Evolutionary conservation across 352 stramenopile species (phyloP), one percentile per base, ranked within the genome.

Genomic region (Pythium grandisporangium): DNA sequence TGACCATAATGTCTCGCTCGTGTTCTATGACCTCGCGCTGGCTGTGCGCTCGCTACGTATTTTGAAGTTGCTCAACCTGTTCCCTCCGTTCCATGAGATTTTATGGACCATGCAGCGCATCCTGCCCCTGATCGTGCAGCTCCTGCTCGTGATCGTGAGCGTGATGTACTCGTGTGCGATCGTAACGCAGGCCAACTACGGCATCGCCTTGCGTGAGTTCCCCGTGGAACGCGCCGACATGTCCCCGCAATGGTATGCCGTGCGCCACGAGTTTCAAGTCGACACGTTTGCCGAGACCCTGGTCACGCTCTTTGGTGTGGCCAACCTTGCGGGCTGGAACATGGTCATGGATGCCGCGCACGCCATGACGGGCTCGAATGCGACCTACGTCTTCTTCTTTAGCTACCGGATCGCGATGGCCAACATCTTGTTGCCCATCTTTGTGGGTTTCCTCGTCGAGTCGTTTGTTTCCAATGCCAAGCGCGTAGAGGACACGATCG

Each of bases 31-130:
- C 46, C 63, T 91, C 35, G 59, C 74, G 17, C 49, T 91, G 6
- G 75, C 78, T 2, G 62, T 86, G 25, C 78, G 78, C 8, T 91
- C 74, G 29, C 62, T 91, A 22, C 78, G 72, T 2, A 72, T 91
- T 36, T 46, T 91, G 21, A 91, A 88, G 63, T 56, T 91, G 25
- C 48, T 88, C n/a, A 91, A 87, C 34, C 58, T 87, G 6, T 72
- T 88, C 43, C 75, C 74, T 17, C 78, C 78, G n/a, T 88, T 91
- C 57, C 74, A 87, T 32, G 68, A 83, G 51, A 88, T 88, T 30
- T 58, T 88, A 16, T 88, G 79, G 66, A 91, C 78, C 10, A 86
- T 91, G 78, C 76, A 84, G 55, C 70, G 68, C 7, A 86, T 91
- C 36, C 66, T 85, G 37, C 71, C 78, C n/a, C 56, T 91, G 38